A percentile compares a stretch with the other conserved stretches of the same genome.
Evolutionary conservation across 495 filamentous ascomycete species (phyloP).

Genomic region (Xylaria cubensis): DNA sequence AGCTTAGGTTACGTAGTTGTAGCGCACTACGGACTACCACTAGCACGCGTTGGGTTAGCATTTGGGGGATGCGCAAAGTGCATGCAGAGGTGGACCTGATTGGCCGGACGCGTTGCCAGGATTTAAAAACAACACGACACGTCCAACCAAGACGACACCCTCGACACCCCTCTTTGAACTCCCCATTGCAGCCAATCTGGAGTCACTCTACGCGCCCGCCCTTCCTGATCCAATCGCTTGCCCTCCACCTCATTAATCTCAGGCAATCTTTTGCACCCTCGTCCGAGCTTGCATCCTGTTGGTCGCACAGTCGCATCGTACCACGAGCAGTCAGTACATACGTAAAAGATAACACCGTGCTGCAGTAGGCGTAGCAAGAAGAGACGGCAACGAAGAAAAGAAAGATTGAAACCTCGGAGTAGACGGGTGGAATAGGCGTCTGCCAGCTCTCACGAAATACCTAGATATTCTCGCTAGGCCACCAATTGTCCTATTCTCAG

Average conservation of each 20-base stretch:
- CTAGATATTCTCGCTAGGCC: background rate
- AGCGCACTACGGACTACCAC: background rate
- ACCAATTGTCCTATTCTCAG: background rate
- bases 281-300: conserved; percentile 18
- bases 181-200: conserved; percentile 33
- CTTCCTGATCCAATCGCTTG: conserved; percentile 36
- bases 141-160: conserved; percentile 22
- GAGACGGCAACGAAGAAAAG: background rate
- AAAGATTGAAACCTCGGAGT: background rate
- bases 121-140: conserved; percentile 27
- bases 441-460: background rate
- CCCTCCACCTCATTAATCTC: conserved; percentile 32
- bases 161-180: conserved; percentile 17
- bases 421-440: background rate
- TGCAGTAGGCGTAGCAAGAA: conserved; percentile 10
- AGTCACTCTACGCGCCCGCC: conserved; percentile 37
- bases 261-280: conserved; percentile 36
- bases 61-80: conserved; percentile 16
- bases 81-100: conserved; percentile 25
- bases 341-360: conserved; percentile 15
- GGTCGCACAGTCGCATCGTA: conserved; percentile 26
- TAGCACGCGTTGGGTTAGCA: conserved; percentile 1
- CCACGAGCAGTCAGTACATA: conserved; percentile 23
- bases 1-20: background rate
- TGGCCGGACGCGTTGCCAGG: conserved; percentile 25